A percentile compares a stretch with the other conserved stretches of the same genome.
These are phyloP conservation scores for Trebouxia sp. DNA, from an alignment of 139 green algal genomes.

Conservation along the genomic window DNA sequence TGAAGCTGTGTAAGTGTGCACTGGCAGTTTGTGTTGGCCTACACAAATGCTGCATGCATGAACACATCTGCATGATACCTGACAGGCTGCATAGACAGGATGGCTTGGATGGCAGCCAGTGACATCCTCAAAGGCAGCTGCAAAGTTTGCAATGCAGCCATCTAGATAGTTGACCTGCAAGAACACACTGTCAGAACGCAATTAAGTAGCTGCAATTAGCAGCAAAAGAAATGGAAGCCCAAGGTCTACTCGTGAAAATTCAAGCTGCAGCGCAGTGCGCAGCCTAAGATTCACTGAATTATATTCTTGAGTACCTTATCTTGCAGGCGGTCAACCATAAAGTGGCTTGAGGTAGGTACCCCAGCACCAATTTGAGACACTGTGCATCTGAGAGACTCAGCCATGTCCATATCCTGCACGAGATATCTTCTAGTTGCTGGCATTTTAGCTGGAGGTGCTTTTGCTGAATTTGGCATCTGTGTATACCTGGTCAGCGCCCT, in stretches of 20 bases:
- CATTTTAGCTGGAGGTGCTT: neutral
- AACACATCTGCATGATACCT: too few species aligned
- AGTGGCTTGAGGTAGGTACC: conserved; percentile 11
- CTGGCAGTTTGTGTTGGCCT: too few species aligned
- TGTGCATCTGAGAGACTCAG: neutral
- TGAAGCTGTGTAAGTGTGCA: too few species aligned
- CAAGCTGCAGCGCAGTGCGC: neutral
- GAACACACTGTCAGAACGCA: too few species aligned
- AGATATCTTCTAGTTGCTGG: neutral
- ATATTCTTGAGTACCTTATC: conserved; percentile 47
- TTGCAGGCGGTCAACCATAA: conserved; percentile 57
- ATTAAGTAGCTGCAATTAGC: neutral
- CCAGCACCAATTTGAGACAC: neutral
- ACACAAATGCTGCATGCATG: too few species aligned
- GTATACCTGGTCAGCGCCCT: neutral
- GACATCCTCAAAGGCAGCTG: conserved; percentile 35
- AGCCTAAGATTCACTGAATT: neutral
- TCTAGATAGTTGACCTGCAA: conserved; percentile 57
- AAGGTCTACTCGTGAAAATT: neutral
- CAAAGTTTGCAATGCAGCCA: conserved; percentile 44
- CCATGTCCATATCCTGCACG: neutral
- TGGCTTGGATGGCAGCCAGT: conserved; percentile 15
- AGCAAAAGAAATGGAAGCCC: neutral
- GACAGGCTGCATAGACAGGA: conserved; percentile 38
- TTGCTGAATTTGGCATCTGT: neutral